Percentiles rank a stretch among this genome's conserved stretches.
Evolutionary conservation across 2,329 filamentous ascomycete genomes (phyloP).

Genomic region (Ceratocystis papillata): DNA sequence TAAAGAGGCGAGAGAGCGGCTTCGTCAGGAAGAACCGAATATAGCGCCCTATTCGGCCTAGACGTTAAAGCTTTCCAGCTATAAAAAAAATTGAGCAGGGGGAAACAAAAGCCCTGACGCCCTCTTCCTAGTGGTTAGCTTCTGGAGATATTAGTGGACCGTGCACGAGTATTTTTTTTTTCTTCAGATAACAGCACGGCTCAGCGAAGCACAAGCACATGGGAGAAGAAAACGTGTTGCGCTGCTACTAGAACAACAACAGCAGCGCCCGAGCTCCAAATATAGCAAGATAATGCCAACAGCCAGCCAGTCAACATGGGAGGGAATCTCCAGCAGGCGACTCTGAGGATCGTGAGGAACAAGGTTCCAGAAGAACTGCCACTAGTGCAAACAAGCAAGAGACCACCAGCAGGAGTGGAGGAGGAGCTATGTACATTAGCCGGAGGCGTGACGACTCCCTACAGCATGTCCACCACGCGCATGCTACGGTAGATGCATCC

Average conservation of each 20-base stretch:
- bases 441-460: too few relatives aligned
- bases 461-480: too few relatives aligned
- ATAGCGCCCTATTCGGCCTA: neutral
- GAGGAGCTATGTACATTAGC: too few relatives aligned
- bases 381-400: neutral
- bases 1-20: neutral
- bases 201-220: neutral
- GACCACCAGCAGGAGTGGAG: too few relatives aligned
- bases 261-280: conserved; percentile 9
- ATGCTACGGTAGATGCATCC: too few relatives aligned
- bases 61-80: neutral
- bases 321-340: neutral
- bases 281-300: neutral
- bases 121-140: neutral
- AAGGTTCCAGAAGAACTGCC: neutral
- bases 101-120: neutral
- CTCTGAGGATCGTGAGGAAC: neutral
- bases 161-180: conserved; percentile 14
- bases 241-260: neutral
- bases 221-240: neutral
- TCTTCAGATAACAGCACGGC: conserved; percentile 13
- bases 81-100: neutral
- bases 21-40: neutral
- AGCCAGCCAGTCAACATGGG: too few relatives aligned
- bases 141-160: neutral